Evolutionary conservation across 148 eudicot genomes (phyloP), one percentile per base, ranked within the genome.

Genomic region (Chenopodium suecicum): DNA sequence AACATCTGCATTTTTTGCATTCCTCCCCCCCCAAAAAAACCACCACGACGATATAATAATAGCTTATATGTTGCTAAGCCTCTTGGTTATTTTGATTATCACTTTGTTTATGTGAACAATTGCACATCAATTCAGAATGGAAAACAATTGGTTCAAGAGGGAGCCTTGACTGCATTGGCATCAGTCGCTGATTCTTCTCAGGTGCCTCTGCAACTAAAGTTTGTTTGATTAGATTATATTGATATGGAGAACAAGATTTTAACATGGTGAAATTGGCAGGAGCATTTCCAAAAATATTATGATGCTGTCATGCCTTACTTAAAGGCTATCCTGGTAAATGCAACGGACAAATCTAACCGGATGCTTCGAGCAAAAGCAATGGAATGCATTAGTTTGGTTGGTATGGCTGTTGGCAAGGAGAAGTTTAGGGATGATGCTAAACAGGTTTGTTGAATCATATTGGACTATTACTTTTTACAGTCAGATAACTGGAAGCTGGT

Each of bases 331-430:
- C 81, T 94, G 84, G 89, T 91, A 56, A 92, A 90, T 86, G 98
- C 98, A 73, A 94, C 92, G 37, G 98, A 94, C 78, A 94, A 94
- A 82, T 85, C 93, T 41, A 92, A 92, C 74, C 95, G 98, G 48
- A 94, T 94, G 97, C 97, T 94, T 84, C 91, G 98, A 67, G 98
- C 98, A 72, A 94, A 94, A 90, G 97, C 98, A 70, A 94, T 94
- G 98, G 98, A 94, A 82, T 94, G 98, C 83, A 91, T 94, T 77
- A 94, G 99, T 82, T 85, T 96, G 87, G 99, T 96, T 73, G 99
- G 99, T 67, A 96, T 96, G 99, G 99, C 99, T 67, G 99, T 96
- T 88, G 99, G 99, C 79, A 96, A 96, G 89, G 99, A 96, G n/a
- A 96, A 92, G 86, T 96, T 96, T 86, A 94, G 94, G 85, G 98